Evolutionary conservation across 768 basidiomycete species (phyloP), one percentile per base, ranked within the genome.

Genomic region (Kwoniella heveanensis): DNA sequence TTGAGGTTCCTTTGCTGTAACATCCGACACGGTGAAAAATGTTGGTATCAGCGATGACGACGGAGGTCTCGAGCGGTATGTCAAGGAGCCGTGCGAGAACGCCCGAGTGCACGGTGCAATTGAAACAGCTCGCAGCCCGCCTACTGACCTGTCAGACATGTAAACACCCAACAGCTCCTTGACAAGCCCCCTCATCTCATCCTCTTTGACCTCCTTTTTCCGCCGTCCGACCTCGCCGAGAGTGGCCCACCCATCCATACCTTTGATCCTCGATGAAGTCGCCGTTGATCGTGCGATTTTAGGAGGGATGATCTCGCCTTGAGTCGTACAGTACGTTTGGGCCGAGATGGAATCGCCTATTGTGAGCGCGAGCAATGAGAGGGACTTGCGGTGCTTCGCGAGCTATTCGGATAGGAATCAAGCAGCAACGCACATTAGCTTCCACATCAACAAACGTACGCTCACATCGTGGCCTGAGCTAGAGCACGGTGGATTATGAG

Each of bases 311-410:
- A 95, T 85, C 22, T 86, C 85, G 4, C 93, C 91, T 19, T 87
- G 88, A 30, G 89, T 85, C 1, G 88, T 85, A 71, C 93, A 95
- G 78, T 93, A 96, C 4, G 87, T 85, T 74, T 95, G 91, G 0
- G 92, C 91, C 1, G 91, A 89, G 0, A 85, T 81, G 0, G 85
- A 82, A 75, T 97, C 94, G 54, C 84, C 84, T 10, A 96, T 80
- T 37, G 85, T 84, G 63, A 86, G 83, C 7, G 88, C 88, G 7
- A 97, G 85, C 1, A 85, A 82, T 7, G 84, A 78, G 1, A 97
- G 84, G 0, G 89, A 90, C 21, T 83, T 80, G 12, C 82, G 84
- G 68, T 91, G 88, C 52, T 87, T 81, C 21, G 83, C 84, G 22
- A 85, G 82, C 86, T 86, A 62, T 1, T 22, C 39, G 32, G 13